Evolutionary conservation across 352 stramenopile genomes (phyloP).

Genomic region (Pythium aphanidermatum): DNA sequence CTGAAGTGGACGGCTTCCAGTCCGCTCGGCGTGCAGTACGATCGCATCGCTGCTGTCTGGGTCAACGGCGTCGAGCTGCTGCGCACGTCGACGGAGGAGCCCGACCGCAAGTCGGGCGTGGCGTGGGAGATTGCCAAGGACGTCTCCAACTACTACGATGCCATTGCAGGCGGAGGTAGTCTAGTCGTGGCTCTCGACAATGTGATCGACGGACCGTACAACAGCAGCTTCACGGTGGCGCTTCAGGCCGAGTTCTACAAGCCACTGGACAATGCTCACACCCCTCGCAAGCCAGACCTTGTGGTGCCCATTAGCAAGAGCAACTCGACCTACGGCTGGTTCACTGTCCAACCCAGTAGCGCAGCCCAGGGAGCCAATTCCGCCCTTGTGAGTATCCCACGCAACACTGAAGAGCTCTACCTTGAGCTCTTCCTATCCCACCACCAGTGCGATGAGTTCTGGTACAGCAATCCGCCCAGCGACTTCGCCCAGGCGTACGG

Average conservation of each 20-base stretch:
- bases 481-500: constrained; percentile 21
- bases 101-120: constrained; percentile 31
- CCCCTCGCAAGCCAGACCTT: constrained; percentile 24
- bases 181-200: constrained; percentile 64
- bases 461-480: constrained; percentile 55
- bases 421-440: constrained; percentile 66
- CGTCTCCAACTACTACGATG: constrained; percentile 46
- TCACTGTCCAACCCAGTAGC: constrained; percentile 44
- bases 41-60: constrained; percentile 70
- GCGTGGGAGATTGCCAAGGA: constrained; percentile 66
- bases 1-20: constrained; percentile 44
- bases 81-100: constrained; percentile 68
- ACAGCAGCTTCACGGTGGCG: constrained; percentile 53
- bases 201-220: constrained; percentile 52
- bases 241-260: constrained; percentile 55
- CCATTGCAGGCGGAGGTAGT: constrained; percentile 39
- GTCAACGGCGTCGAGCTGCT: constrained; percentile 66
- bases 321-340: constrained; percentile 51
- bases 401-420: constrained; percentile 60
- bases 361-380: constrained; percentile 21
- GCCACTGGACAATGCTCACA: constrained; percentile 17
- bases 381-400: constrained; percentile 38
- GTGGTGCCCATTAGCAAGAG: constrained; percentile 42
- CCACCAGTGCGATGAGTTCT: constrained; percentile 76
- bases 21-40: constrained; percentile 49